Evolutionary conservation across 306 rosid species (phyloP).

Genomic region (Malus asiatica): DNA sequence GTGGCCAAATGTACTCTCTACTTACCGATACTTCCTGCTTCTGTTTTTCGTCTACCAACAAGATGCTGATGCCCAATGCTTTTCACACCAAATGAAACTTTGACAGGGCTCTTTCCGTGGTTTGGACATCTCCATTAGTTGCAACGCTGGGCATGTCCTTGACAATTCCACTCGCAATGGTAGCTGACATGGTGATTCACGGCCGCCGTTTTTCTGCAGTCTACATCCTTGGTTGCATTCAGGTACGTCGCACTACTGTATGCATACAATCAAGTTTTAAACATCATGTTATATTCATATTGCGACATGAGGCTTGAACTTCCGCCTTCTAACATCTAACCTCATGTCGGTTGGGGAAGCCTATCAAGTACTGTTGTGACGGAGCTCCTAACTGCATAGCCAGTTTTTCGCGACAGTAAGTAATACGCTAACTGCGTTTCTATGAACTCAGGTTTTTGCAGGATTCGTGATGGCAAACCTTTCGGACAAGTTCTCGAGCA

Average conservation of each 20-base stretch:
- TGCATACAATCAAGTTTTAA: not conserved
- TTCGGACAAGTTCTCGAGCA: slow-evolving; percentile 37
- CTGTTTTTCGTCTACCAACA: not conserved
- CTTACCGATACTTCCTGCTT: not conserved
- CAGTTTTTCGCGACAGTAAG: not conserved
- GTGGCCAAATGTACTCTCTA: not conserved
- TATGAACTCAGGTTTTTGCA: slow-evolving; percentile 51
- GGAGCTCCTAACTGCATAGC: not conserved
- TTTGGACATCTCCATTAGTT: slow-evolving; percentile 75
- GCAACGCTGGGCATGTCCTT: slow-evolving; percentile 65
- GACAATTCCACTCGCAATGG: slow-evolving; percentile 77
- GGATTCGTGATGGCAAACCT: slow-evolving; percentile 66
- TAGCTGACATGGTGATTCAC: slow-evolving; percentile 63
- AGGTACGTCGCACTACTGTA: slow-evolving; percentile 27
- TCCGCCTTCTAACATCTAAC: not conserved
- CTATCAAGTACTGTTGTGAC: not conserved
- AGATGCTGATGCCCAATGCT: not conserved
- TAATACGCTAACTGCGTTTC: not conserved
- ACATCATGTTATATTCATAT: not conserved
- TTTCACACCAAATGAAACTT: not conserved
- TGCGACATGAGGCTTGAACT: not conserved
- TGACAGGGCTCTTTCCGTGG: slow-evolving; percentile 69
- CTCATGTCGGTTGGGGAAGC: not conserved
- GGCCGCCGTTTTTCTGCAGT: slow-evolving; percentile 51
- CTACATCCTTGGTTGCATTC: slow-evolving; percentile 60